Evolutionary conservation across 352 stramenopile species (phyloP).

Genomic region (Phytophthora chlamydospora): DNA sequence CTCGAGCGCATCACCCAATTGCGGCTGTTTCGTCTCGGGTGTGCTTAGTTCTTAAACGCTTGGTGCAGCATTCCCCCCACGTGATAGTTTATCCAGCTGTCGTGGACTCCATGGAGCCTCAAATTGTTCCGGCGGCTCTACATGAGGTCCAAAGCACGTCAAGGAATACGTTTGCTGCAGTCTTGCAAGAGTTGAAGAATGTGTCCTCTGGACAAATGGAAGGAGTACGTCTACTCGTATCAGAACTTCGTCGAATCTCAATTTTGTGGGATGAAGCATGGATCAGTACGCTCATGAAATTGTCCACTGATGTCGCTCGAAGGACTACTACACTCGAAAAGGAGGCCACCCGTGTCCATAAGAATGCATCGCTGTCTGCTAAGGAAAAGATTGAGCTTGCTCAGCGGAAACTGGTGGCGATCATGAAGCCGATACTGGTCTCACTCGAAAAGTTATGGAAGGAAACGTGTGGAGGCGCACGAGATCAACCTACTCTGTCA

Average conservation of each 20-base stretch:
- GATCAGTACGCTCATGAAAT: conserved; percentile 72
- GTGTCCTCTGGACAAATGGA: conserved; percentile 52
- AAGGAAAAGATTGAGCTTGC: conserved; percentile 73
- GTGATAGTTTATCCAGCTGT: conserved; percentile 79
- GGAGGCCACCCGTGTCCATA: conserved; percentile 70
- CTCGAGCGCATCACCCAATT: conserved; percentile 65
- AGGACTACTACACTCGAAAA: conserved; percentile 77
- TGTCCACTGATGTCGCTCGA: conserved; percentile 74
- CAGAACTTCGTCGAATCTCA: conserved; percentile 78
- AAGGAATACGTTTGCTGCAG: conserved; percentile 37
- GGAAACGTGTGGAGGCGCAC: conserved; percentile 58
- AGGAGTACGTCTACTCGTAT: conserved; percentile 66
- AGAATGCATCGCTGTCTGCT: conserved; percentile 65
- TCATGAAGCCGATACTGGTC: conserved; percentile 84
- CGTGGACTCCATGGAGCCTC: conserved; percentile 55
- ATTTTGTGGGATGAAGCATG: conserved; percentile 88
- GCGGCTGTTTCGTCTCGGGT: conserved; percentile 55
- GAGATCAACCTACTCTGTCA: conserved; percentile 43
- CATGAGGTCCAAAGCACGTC: conserved; percentile 9
- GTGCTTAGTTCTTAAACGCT: conserved; percentile 60
- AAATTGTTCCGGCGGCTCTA: conserved; percentile 4
- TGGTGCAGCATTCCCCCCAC: conserved; percentile 67
- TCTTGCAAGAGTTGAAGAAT: conserved; percentile 51
- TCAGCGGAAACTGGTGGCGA: conserved; percentile 74
- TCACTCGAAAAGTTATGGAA: conserved; percentile 66